Percentiles rank a stretch among this genome's conserved stretches.
These are phyloP conservation scores for Trichoderma citrinoviride DNA, from an alignment of 2,329 filamentous ascomycete genomes.

Conservation along the genomic window DNA sequence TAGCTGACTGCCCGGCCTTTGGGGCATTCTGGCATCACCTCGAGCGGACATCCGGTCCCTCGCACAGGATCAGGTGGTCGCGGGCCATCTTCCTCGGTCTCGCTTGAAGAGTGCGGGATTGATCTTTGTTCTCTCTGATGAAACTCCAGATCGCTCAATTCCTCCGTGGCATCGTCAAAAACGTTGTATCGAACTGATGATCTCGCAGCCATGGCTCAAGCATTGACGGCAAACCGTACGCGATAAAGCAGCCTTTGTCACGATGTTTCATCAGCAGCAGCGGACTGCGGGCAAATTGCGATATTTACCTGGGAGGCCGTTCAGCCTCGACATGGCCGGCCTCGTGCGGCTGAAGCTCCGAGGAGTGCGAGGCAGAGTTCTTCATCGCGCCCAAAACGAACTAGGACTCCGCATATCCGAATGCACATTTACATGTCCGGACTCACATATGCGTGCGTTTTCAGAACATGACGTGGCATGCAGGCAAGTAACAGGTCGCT, in stretches of 20 bases:
- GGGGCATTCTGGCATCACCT: conserved; percentile 31
- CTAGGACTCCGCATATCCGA: neutral
- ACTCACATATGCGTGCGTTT: too few relatives aligned
- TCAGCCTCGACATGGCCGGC: neutral
- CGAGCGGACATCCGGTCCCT: conserved; percentile 25
- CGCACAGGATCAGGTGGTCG: neutral
- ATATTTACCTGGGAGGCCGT: conserved; percentile 1
- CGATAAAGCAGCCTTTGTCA: neutral
- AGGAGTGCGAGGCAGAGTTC: conserved; percentile 11
- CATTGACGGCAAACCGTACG: neutral
- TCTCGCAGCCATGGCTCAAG: neutral
- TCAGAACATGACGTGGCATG: neutral
- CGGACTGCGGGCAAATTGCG: neutral
- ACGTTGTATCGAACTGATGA: neutral
- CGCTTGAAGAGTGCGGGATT: neutral
- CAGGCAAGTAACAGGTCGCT: neutral
- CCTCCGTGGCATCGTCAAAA: neutral
- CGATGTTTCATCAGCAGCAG: neutral
- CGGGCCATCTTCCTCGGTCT: neutral
- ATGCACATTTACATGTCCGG: neutral
- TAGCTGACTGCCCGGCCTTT: conserved; percentile 29
- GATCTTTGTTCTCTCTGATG: neutral
- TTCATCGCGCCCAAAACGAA: neutral
- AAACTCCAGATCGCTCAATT: neutral
- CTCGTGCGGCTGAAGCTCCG: neutral